Base-by-base conservation (phyloP, 768 basidiomycete species). In the Candolleomyces eurysporus region DNA sequence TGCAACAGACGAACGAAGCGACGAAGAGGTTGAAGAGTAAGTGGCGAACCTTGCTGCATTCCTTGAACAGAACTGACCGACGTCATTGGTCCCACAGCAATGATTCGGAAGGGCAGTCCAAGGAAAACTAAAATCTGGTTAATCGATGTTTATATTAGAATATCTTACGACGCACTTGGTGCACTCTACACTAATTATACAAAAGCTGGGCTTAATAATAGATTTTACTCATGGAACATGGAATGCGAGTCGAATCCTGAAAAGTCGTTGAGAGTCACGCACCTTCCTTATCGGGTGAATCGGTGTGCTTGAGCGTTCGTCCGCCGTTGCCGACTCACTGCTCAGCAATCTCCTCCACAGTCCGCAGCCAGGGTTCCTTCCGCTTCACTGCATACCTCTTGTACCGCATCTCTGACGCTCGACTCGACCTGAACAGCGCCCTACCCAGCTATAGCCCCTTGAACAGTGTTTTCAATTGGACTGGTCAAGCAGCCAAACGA, bases 1-100 rank as follows among this genome's bases (percentile, higher is more conserved):
- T 9, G 95, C 94, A 2, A 86, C 92, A 32, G 96, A 98, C 65
- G 82, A 79, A 21, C 83, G 96, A 63, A 95, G 92, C 68, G 96
- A 97, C 63, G 91, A 92, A 63, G 92, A 94, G 69, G 36, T 48
- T 9, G 78, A 63, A 14, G 58, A 58, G 63, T 64, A 26, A 60
- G 63, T 58, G n/a, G 10, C 4, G 17, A 16, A 26, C 39, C 26
- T 19, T 11, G 22, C 4, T 26, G 51, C 4, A 16, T 11, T 13
- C 13, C 14, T 52, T 17, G 21, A 17, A 22, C 5, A 17, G 13
- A 19, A 45, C 57, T 31, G 22, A 54, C 31, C 19, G 31, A 10
- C 22, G 30, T 19, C 31, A 4, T 11, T 50, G 26, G 26, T 26
- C 26, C 26, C 26, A 26, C 26, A 26, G 26, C 43, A 22, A 17